Conservation (phyloP, 495 filamentous ascomycete species). For the Aspergillus homomorphus region DNA sequence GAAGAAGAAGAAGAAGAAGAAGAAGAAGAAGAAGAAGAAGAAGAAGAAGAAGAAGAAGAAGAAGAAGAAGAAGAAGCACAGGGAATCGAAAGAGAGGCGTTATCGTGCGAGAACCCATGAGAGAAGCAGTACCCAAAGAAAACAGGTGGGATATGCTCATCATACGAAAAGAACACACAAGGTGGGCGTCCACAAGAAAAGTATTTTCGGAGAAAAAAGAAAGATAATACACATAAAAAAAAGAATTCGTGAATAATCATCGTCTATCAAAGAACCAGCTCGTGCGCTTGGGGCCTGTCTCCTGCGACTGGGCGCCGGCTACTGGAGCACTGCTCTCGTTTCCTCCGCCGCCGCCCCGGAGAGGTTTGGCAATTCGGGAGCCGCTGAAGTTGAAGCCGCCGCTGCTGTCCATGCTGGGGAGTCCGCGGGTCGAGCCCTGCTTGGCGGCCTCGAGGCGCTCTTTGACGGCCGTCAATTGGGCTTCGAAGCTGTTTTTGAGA, state of each 20-base stretch:
- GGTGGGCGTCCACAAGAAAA: conserved; percentile 4
- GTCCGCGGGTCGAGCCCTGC: conserved; percentile 76
- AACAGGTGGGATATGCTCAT: not conserved
- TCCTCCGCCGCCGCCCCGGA: conserved; percentile 77
- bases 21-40: not conserved
- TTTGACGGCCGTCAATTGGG: conserved; percentile 94
- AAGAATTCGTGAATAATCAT: conserved; percentile 32
- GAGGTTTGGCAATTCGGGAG: conserved; percentile 92
- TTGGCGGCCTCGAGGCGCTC: conserved; percentile 96
- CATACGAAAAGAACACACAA: not conserved
- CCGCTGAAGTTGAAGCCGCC: conserved; percentile 72
- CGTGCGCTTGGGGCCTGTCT: conserved; percentile 41
- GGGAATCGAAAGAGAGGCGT: too few species aligned
- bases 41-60: not conserved
- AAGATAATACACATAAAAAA: conserved; percentile 27
- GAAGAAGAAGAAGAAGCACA: not conserved
- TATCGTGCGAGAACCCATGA: not conserved
- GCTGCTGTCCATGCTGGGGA: conserved; percentile 59
- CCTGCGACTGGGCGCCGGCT: conserved; percentile 45
- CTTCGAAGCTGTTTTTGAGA: conserved; percentile 72
- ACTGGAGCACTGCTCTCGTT: conserved; percentile 36
- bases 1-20: not conserved
- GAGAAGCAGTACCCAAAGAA: too few species aligned
- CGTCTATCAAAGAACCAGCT: conserved; percentile 53
- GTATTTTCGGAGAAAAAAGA: conserved; percentile 21